A percentile compares a stretch with the other conserved stretches of the same genome.
phyloP scores from a whole-genome alignment of 2,329 filamentous ascomycete genomes.

The Geosmithia flava region DNA sequence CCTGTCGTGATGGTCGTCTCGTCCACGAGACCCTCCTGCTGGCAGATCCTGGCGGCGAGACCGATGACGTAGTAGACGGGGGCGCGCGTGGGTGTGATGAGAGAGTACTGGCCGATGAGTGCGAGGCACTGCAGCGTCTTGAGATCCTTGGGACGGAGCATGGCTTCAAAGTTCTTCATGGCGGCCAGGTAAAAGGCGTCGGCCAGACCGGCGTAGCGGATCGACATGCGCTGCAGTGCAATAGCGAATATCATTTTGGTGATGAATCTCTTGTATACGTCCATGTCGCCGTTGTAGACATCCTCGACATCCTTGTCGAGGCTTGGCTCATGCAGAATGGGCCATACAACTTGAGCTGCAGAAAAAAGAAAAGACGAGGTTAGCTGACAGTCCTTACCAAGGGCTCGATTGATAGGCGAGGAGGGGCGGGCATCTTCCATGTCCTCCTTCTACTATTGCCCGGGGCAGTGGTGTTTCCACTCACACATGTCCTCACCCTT shows the following conservation, averaged over 20 bases:
- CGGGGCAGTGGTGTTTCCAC: neutral
- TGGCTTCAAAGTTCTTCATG: conserved; percentile 69
- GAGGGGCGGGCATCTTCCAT: too few species aligned
- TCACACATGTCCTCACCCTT: conserved; percentile 45
- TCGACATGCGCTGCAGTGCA: conserved; percentile 82
- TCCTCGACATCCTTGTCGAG: conserved; percentile 67
- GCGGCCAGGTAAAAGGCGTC: conserved; percentile 93
- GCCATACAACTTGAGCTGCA: conserved; percentile 76
- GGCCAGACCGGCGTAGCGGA: conserved; percentile 81
- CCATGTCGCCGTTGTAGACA: conserved; percentile 63
- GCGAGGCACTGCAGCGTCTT: conserved; percentile 83
- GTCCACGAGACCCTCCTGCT: conserved; percentile 77
- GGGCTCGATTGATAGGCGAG: neutral
- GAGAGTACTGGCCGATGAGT: conserved; percentile 80
- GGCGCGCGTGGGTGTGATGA: conserved; percentile 82
- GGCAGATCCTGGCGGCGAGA: conserved; percentile 74
- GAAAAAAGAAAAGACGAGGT: conserved; percentile 2
- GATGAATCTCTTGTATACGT: conserved; percentile 79
- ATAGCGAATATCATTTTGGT: conserved; percentile 89
- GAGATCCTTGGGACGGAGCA: conserved; percentile 79
- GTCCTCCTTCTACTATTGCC: neutral
- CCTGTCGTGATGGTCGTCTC: conserved; percentile 72
- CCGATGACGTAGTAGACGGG: conserved; percentile 91
- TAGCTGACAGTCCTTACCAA: conserved; percentile 3
- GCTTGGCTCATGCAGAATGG: conserved; percentile 71